These are phyloP conservation scores for Pythium aphanidermatum DNA, from an alignment of 352 stramenopile species.

Conservation along the genomic window DNA sequence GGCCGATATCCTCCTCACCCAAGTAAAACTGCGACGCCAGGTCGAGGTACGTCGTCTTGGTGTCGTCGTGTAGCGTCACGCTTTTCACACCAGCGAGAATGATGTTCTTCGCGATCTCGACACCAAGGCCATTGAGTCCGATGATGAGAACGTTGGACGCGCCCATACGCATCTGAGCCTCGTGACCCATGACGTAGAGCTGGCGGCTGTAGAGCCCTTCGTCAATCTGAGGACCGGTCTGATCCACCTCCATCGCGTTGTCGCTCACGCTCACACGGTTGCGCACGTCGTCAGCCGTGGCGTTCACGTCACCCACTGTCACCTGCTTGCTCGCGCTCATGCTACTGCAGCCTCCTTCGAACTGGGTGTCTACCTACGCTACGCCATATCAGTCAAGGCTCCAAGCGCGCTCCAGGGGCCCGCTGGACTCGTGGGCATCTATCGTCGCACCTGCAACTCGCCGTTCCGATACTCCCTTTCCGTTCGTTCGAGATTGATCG, in stretches of 20 bases:
- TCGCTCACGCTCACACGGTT: constrained; percentile 69
- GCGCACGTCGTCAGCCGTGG: constrained; percentile 67
- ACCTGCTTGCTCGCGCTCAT: constrained; percentile 60
- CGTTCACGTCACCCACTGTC: constrained; percentile 61
- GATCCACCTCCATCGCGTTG: constrained; percentile 59
- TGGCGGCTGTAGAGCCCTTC: constrained; percentile 91
- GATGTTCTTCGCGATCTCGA: constrained; percentile 98
- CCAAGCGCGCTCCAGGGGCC: too few relatives aligned
- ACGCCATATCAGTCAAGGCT: too few relatives aligned
- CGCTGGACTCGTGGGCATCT: too few relatives aligned
- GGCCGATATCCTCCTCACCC: constrained; percentile 79
- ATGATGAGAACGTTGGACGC: constrained; percentile 93
- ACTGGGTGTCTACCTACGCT: too few relatives aligned
- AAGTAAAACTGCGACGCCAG: constrained; percentile 97
- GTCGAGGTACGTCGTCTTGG: constrained; percentile 77
- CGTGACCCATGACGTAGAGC: constrained; percentile 99
- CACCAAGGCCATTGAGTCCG: constrained; percentile 92
- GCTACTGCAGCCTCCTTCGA: too few relatives aligned
- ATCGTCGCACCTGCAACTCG: too few relatives aligned
- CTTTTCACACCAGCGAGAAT: constrained; percentile 95
- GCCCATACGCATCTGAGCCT: constrained; percentile 97
- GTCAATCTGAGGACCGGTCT: constrained; percentile 52
- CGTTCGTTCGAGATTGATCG: constrained; percentile 23
- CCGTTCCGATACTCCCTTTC: too few relatives aligned
- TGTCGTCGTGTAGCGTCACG: constrained; percentile 94